Evolutionary conservation across 2,329 filamentous ascomycete genomes (phyloP).

Genomic region (Colletotrichum musae): DNA sequence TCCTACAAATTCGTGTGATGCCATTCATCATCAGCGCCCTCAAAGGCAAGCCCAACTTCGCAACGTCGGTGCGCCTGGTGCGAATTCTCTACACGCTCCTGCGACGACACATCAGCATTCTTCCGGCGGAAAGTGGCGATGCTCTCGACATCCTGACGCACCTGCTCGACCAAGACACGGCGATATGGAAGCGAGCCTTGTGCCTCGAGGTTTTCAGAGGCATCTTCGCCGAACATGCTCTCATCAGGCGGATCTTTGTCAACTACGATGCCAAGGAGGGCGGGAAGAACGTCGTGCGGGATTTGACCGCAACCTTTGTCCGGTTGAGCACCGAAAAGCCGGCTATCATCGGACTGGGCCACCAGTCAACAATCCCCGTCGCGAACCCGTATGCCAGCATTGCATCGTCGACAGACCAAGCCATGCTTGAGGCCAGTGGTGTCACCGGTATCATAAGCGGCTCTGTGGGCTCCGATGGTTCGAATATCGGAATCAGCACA

Average conservation of each 20-base stretch:
- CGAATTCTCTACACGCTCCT: slow-evolving; percentile 88
- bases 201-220: slow-evolving; percentile 93
- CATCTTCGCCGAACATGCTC: slow-evolving; percentile 84
- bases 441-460: slow-evolving; percentile 89
- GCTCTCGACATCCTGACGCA: slow-evolving; percentile 86
- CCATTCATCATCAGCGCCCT: slow-evolving; percentile 85
- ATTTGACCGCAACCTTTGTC: slow-evolving; percentile 91
- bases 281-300: slow-evolving; percentile 83
- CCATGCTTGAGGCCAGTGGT: slow-evolving; percentile 89
- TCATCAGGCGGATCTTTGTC: slow-evolving; percentile 85
- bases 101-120: slow-evolving; percentile 80
- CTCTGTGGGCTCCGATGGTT: slow-evolving; percentile 75
- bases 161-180: slow-evolving; percentile 87
- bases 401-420: slow-evolving; percentile 79
- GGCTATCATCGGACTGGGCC: slow-evolving; percentile 86
- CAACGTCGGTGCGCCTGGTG: slow-evolving; percentile 84
- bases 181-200: slow-evolving; percentile 87
- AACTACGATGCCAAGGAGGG: slow-evolving; percentile 82
- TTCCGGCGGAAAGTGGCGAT: slow-evolving; percentile 86
- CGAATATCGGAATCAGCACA: slow-evolving; percentile 84
- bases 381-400: slow-evolving; percentile 69
- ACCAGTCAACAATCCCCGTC: slow-evolving; percentile 87
- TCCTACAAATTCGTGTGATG: slow-evolving; percentile 84
- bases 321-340: slow-evolving; percentile 93
- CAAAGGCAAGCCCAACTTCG: slow-evolving; percentile 84